Evolutionary conservation across 2,329 filamentous ascomycete species (phyloP).

Genomic region (Colletotrichum sp.): DNA sequence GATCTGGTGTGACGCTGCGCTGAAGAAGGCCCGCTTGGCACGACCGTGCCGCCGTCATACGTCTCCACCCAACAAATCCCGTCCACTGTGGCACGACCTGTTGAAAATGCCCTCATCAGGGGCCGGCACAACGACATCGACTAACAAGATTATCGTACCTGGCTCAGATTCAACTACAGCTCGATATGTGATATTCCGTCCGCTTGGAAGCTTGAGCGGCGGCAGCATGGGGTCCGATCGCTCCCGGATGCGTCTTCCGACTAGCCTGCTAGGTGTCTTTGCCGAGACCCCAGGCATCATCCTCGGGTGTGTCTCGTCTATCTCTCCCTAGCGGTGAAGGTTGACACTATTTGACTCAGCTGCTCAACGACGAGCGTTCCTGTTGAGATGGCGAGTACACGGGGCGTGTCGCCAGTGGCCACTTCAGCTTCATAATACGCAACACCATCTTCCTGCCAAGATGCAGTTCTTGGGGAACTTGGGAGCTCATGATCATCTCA

Average conservation of each 20-base stretch:
- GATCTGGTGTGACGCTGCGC: conserved; percentile 14
- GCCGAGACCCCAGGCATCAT: conserved; percentile 6
- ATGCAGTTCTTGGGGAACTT: conserved; percentile 6
- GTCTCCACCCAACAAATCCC: background rate
- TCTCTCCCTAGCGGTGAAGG: conserved; percentile 19
- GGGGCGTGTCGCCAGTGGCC: conserved; percentile 15
- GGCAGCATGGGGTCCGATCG: conserved; percentile 6
- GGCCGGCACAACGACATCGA: background rate
- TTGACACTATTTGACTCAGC: conserved; percentile 9
- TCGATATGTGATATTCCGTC: background rate
- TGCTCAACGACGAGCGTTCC: conserved; percentile 14
- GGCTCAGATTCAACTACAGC: background rate
- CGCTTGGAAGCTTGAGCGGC: background rate
- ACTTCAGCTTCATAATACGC: background rate
- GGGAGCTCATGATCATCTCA: conserved; percentile 17
- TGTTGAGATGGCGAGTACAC: conserved; percentile 13
- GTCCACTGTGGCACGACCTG: background rate
- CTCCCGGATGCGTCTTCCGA: conserved; percentile 11
- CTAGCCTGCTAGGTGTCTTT: conserved; percentile 15
- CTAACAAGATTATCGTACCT: background rate
- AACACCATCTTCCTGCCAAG: conserved; percentile 8
- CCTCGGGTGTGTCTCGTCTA: conserved; percentile 3
- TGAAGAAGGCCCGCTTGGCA: conserved; percentile 17
- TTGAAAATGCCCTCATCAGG: background rate
- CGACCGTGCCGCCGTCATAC: background rate